Evolutionary conservation across 768 basidiomycete species (phyloP), one percentile per base, ranked within the genome.

Genomic region (Lactarius psammicola): DNA sequence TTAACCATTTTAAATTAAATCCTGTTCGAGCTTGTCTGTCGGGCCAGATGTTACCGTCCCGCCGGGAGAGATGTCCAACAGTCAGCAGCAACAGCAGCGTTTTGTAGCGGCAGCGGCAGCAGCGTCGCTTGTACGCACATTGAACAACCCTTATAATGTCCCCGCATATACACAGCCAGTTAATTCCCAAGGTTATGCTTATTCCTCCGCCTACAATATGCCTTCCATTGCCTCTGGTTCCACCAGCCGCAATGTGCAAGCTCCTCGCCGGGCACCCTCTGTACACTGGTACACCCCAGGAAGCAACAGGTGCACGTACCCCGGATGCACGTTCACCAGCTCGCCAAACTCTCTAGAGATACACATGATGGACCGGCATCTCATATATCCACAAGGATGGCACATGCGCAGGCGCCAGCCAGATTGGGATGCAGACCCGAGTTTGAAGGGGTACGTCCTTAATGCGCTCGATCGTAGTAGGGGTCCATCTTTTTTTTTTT

Each of bases 321-420:
- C 76, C 51, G 80, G 81, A n/a, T 95, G 92, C 73, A 70, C 74
- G 7, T 95, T 91, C 71, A 78, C 78, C 44, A 92, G 89, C 38
- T 87, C 90, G 4, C 77, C 79, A 49, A 90, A 90, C 73, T 78
- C 84, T 30, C 84, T 93, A 18, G 88, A 93, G 74, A 80, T 79
- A 33, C 93, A 95, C 72, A 88, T 86, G 86, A 94, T 93, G 92
- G 92, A 94, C 70, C 82, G 92, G n/a, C 92, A 94, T 74, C 80
- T 94, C 51, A 85, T 94, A 56, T 92, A 85, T 69, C 92, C 93
- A 28, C 81, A 84, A 53, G 87, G 86, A 26, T 92, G 88, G 87
- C 79, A 87, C 33, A 80, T 82, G 55, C 74, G 75, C 69, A 82
- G 80, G 68, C 80, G 81, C 62, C 83, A 79, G 71, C 63, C 74